These are phyloP conservation scores for Wickerhamia fluorescens DNA, from an alignment of 805 yeast species.

Conservation along the genomic window DNA sequence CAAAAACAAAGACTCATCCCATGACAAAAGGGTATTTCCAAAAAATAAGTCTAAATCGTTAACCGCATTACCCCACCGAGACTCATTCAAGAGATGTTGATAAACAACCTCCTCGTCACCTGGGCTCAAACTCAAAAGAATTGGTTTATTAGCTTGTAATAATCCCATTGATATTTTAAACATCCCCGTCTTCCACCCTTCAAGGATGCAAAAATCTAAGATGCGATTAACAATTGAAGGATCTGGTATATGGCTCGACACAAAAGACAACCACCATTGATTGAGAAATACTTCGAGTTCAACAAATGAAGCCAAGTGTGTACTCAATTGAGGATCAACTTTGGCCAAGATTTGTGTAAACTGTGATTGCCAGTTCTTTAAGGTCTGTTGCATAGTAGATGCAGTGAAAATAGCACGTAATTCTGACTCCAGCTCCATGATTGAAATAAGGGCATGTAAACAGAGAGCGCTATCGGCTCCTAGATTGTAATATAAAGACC, in stretches of 20 bases:
- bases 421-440: conserved; percentile 52
- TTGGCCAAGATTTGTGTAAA: conserved; percentile 38
- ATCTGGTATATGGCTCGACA: conserved; percentile 54
- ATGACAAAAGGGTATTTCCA: conserved; percentile 28
- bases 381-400: conserved; percentile 47
- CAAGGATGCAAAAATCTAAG: conserved; percentile 44
- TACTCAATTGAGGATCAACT: conserved; percentile 33
- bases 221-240: conserved; percentile 39
- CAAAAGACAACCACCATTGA: conserved; percentile 61
- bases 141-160: conserved; percentile 41
- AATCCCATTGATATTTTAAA: conserved; percentile 51
- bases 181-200: conserved; percentile 49
- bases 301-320: conserved; percentile 36
- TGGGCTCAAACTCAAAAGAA: conserved; percentile 25
- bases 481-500: conserved; percentile 43
- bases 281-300: conserved; percentile 45
- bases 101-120: conserved; percentile 38
- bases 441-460: conserved; percentile 46
- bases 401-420: conserved; percentile 43
- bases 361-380: conserved; percentile 45
- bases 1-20: conserved; percentile 27
- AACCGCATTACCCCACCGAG: conserved; percentile 36
- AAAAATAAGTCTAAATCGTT: conserved; percentile 32
- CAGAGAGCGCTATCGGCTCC: conserved; percentile 29
- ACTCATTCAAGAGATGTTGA: conserved; percentile 37